Percentiles rank a stretch among this genome's conserved stretches.
Evolutionary conservation across 2,329 filamentous ascomycete genomes (phyloP).

Genomic region (Pseudofabraea citricarpa): DNA sequence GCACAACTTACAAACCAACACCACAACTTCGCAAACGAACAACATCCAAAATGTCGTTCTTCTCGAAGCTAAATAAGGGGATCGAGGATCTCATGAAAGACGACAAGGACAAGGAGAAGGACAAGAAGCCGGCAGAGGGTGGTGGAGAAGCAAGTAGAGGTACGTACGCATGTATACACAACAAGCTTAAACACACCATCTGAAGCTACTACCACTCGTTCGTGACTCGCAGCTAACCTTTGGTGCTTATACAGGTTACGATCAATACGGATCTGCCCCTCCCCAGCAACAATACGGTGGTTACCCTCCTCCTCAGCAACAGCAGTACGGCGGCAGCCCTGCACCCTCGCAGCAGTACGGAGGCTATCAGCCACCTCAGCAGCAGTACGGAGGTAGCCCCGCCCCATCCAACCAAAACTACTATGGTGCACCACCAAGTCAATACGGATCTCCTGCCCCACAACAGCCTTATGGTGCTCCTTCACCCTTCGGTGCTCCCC

Average conservation of each 20-base stretch:
- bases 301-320: constrained; percentile 1
- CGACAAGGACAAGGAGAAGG: not conserved
- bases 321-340: constrained; percentile 15
- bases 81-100: constrained; percentile 1
- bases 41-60: not conserved
- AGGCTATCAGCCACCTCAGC: constrained; percentile 25
- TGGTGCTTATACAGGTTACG: not conserved
- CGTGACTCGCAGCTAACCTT: not conserved
- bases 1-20: too few relatives aligned
- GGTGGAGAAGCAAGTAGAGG: not conserved
- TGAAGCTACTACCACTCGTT: not conserved
- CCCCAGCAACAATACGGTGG: constrained; percentile 2
- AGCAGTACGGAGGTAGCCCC: not conserved
- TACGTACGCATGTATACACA: not conserved
- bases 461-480: not conserved
- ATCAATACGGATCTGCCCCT: not conserved
- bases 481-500: constrained; percentile 18
- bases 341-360: constrained; percentile 22
- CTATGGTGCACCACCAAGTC: not conserved
- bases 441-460: not conserved
- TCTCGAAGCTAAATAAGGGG: constrained; percentile 1
- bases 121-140: not conserved
- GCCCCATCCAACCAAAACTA: constrained; percentile 8
- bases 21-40: too few relatives aligned
- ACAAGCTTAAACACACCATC: not conserved